A percentile compares a stretch with the other conserved stretches of the same genome.
These are phyloP conservation scores for Leccinum pallidistipes DNA, from an alignment of 1,284 basidiomycete genomes.

Conservation along the genomic window DNA sequence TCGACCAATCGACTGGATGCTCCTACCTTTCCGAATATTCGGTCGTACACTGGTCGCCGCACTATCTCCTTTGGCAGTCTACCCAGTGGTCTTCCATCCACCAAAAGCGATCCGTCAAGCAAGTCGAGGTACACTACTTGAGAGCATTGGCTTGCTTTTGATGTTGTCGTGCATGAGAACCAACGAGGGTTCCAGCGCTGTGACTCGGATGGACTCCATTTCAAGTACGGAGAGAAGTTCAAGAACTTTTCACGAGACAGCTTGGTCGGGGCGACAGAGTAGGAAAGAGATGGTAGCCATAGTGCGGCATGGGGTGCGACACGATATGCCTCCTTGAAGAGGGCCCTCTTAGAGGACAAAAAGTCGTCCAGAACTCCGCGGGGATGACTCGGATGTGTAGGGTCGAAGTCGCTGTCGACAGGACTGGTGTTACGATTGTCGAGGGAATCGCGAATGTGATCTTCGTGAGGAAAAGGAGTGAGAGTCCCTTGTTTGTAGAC, in stretches of 20 bases:
- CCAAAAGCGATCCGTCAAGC: constrained; percentile 41
- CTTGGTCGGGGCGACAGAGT: too few relatives aligned
- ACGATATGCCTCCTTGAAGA: too few relatives aligned
- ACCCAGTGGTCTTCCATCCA: constrained; percentile 42
- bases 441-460: too few relatives aligned
- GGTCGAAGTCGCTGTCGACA: too few relatives aligned
- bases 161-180: constrained; percentile 31
- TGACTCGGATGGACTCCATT: constrained; percentile 32
- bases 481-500: constrained; percentile 65
- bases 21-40: constrained; percentile 35
- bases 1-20: neutral
- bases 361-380: too few relatives aligned
- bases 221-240: neutral
- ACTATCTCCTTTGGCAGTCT: constrained; percentile 39
- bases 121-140: constrained; percentile 41
- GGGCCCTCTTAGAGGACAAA: too few relatives aligned
- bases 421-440: too few relatives aligned
- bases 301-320: too few relatives aligned
- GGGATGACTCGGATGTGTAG: too few relatives aligned
- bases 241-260: too few relatives aligned
- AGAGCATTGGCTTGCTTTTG: neutral
- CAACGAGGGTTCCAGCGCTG: constrained; percentile 37
- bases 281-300: too few relatives aligned
- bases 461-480: constrained; percentile 46
- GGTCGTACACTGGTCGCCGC: constrained; percentile 33